A percentile compares a stretch with the other conserved stretches of the same genome.
phyloP scores from a whole-genome alignment of 106 monocot genomes.

The Dendrobium catenatum region DNA sequence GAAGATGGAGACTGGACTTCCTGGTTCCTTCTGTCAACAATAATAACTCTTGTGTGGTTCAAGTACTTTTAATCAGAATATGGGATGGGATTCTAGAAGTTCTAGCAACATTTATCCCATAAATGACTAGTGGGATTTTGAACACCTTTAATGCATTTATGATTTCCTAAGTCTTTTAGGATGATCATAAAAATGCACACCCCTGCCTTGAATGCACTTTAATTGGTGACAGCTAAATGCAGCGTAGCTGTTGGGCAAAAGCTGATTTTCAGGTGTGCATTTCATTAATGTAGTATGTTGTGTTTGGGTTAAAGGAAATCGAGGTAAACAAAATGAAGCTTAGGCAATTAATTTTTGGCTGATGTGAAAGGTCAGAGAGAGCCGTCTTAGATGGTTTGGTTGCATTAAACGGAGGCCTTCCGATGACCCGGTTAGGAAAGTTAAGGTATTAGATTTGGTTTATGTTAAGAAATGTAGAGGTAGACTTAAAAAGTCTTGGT shows the following conservation, averaged over 20 bases:
- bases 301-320: background rate
- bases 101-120: background rate
- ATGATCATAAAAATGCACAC: background rate
- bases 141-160: slow-evolving; percentile 3
- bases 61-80: background rate
- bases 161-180: background rate
- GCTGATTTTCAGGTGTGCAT: background rate
- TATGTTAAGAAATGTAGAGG: no score
- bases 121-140: background rate
- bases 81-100: background rate
- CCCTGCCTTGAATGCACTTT: background rate
- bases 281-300: background rate
- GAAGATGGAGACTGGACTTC: background rate
- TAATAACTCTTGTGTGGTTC: background rate
- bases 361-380: no score
- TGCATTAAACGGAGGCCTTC: no score
- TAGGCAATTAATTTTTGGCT: no score
- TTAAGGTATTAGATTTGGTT: no score
- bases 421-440: no score
- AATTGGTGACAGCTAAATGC: background rate
- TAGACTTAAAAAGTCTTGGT: no score
- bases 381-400: no score
- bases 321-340: no score
- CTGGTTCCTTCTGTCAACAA: background rate
- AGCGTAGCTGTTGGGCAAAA: background rate